Percentiles rank a stretch among this genome's conserved stretches.
phyloP scores from a whole-genome alignment of 805 yeast genomes.

The Metschnikowia gelsemii region DNA sequence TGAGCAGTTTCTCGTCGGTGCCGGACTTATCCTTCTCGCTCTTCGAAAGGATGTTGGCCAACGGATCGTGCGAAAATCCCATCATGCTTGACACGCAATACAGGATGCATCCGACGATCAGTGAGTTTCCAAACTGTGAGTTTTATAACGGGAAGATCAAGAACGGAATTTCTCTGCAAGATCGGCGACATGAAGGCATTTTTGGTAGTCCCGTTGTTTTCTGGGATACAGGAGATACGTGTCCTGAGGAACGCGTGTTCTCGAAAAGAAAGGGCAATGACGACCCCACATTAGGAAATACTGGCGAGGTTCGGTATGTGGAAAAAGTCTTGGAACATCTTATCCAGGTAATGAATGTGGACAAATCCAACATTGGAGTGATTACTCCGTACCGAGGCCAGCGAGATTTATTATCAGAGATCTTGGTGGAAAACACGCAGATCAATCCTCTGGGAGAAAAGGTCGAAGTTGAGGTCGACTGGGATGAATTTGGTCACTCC shows the following conservation, averaged over 20 bases:
- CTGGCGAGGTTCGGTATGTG: conserved; percentile 87
- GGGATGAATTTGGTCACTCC: conserved; percentile 53
- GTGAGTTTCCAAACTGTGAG: conserved; percentile 86
- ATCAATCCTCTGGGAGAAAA: conserved; percentile 46
- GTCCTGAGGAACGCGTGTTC: neutral
- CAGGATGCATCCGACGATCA: conserved; percentile 87
- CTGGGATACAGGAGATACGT: conserved; percentile 80
- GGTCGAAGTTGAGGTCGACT: conserved; percentile 53
- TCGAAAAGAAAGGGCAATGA: conserved; percentile 74
- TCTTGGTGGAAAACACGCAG: conserved; percentile 32
- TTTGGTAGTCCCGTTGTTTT: conserved; percentile 84
- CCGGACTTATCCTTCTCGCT: conserved; percentile 85
- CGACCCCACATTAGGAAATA: conserved; percentile 79
- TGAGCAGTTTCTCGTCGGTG: conserved; percentile 78
- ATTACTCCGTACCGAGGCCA: conserved; percentile 77
- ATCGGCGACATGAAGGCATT: conserved; percentile 75
- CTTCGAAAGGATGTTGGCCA: conserved; percentile 75
- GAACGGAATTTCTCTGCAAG: conserved; percentile 80
- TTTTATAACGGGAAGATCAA: conserved; percentile 90
- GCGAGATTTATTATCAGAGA: conserved; percentile 55
- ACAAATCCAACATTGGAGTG: conserved; percentile 73
- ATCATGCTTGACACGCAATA: conserved; percentile 80
- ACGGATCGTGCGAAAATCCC: neutral
- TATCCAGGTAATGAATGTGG: conserved; percentile 47
- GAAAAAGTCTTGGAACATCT: conserved; percentile 71